Conservation (phyloP, 2,329 filamentous ascomycete genomes). For the Cladosporium sp. region DNA sequence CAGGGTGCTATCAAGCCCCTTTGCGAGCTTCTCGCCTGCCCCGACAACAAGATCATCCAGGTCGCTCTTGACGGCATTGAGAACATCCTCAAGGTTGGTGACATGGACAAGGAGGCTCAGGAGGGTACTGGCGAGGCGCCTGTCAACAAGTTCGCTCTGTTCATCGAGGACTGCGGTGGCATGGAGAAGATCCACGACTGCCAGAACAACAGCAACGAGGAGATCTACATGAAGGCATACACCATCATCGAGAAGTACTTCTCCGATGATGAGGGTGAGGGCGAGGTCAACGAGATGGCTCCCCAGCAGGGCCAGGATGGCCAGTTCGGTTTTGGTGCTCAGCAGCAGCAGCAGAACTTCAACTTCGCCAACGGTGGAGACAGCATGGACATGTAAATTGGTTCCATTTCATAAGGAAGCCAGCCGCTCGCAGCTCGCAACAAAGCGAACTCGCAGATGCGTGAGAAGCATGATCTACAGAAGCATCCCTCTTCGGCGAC, state of each 20-base stretch:
- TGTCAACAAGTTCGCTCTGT: slow-evolving; percentile 95
- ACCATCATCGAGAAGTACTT: slow-evolving; percentile 99
- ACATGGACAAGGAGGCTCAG: slow-evolving; percentile 91
- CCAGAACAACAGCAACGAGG: slow-evolving; percentile 99
- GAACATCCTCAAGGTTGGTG: slow-evolving; percentile 99
- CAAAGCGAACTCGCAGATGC: background rate
- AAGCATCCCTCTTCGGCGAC: slow-evolving; percentile 1
- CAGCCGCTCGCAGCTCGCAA: background rate
- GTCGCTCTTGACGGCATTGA: slow-evolving; percentile 95
- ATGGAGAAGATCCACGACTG: slow-evolving; percentile 99
- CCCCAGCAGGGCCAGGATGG: slow-evolving; percentile 67
- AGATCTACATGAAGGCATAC: slow-evolving; percentile 99
- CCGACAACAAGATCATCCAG: slow-evolving; percentile 99
- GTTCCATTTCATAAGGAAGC: background rate
- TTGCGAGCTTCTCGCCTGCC: slow-evolving; percentile 90
- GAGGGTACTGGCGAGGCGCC: slow-evolving; percentile 65
- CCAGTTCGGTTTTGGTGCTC: slow-evolving; percentile 72
- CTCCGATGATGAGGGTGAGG: slow-evolving; percentile 88
- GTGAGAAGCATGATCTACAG: slow-evolving; percentile 5
- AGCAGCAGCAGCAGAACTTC: slow-evolving; percentile 75
- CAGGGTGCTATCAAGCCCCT: slow-evolving; percentile 97
- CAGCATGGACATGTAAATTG: slow-evolving; percentile 60
- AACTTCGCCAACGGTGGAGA: slow-evolving; percentile 81
- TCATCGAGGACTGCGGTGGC: slow-evolving; percentile 96
- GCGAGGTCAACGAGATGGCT: slow-evolving; percentile 75